Evolutionary conservation across 2,329 filamentous ascomycete species (phyloP).

Genomic region (Aspergillus sp.): DNA sequence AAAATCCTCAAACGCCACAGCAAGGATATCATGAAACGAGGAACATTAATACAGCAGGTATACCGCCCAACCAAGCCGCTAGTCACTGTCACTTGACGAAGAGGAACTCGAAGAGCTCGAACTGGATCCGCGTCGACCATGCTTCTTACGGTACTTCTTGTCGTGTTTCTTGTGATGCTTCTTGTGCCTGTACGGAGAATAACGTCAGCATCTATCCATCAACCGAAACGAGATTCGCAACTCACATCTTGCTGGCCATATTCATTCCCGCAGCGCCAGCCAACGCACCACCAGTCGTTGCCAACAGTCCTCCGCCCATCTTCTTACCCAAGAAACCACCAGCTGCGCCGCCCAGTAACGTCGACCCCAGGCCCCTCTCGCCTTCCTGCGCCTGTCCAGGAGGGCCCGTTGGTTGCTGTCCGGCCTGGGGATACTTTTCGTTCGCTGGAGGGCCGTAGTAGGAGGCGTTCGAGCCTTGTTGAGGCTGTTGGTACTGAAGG

Average conservation of each 20-base stretch:
- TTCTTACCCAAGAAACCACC: constrained; percentile 32
- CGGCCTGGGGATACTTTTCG: constrained; percentile 12
- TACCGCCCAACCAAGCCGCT: too few species aligned
- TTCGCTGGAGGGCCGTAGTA: constrained; percentile 24
- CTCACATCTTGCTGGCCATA: constrained; percentile 23
- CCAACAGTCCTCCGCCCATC: constrained; percentile 27
- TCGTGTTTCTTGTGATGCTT: constrained; percentile 21
- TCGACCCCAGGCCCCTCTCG: constrained; percentile 31
- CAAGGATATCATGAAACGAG: too few species aligned
- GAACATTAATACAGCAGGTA: too few species aligned
- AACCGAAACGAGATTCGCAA: background rate
- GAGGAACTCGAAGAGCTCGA: constrained; percentile 13
- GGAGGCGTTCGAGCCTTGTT: constrained; percentile 22
- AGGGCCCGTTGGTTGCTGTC: constrained; percentile 11
- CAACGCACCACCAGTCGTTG: constrained; percentile 27
- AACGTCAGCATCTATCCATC: constrained; percentile 1
- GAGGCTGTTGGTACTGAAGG: constrained; percentile 18
- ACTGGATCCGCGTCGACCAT: constrained; percentile 2
- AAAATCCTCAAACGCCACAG: too few species aligned
- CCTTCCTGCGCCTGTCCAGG: constrained; percentile 14
- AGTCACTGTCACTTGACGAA: background rate
- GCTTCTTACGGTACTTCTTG: constrained; percentile 1
- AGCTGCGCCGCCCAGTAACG: constrained; percentile 31
- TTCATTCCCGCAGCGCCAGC: constrained; percentile 28
- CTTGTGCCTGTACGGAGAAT: constrained; percentile 14